Evolutionary conservation across 495 filamentous ascomycete genomes (phyloP).

Genomic region (Aspergillus cristatus): DNA sequence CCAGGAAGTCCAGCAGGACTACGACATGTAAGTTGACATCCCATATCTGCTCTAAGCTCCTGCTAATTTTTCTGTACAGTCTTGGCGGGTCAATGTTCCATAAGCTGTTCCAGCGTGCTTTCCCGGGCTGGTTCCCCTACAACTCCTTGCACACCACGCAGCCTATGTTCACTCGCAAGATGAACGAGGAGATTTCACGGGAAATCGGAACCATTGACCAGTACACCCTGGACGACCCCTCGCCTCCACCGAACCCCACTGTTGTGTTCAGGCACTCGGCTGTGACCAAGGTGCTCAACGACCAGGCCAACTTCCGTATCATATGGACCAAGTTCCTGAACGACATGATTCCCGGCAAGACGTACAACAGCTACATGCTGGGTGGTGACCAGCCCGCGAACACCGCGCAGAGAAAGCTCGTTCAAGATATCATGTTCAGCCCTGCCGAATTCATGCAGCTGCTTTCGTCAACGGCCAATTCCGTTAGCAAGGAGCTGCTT

Average conservation of each 20-base stretch:
- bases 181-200: constrained; percentile 15
- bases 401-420: constrained; percentile 4
- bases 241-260: constrained; percentile 2
- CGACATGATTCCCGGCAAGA: constrained; percentile 7
- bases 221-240: constrained; percentile 7
- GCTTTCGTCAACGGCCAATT: not conserved
- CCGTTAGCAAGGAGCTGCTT: too few relatives aligned
- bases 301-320: constrained; percentile 9
- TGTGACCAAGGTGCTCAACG: constrained; percentile 5
- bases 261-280: not conserved
- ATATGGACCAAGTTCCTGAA: constrained; percentile 6
- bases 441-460: constrained; percentile 2
- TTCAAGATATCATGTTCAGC: constrained; percentile 6
- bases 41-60: not conserved
- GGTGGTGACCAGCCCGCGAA: constrained; percentile 5
- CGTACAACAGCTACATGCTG: constrained; percentile 6
- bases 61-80: not conserved
- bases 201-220: constrained; percentile 10
- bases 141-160: constrained; percentile 19
- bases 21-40: constrained; percentile 4
- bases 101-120: constrained; percentile 16
- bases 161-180: constrained; percentile 18
- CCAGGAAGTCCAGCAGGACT: constrained; percentile 16
- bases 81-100: constrained; percentile 15
- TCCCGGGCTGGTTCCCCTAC: constrained; percentile 19